Conservation (phyloP, 495 filamentous ascomycete genomes). For the Aspergillus bertholletiae region DNA sequence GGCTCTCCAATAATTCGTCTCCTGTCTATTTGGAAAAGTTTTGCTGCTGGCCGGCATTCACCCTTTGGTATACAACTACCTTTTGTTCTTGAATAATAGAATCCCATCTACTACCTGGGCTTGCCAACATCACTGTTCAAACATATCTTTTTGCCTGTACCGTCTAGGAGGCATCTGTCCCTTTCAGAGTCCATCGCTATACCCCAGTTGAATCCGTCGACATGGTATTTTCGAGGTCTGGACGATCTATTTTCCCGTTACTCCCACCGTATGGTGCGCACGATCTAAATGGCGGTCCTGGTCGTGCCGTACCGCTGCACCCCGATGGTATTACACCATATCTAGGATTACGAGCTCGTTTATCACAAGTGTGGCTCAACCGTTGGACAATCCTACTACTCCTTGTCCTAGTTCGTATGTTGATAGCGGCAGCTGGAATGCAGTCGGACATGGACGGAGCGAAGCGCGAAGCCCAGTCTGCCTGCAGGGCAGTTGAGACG, state of each 20-base stretch:
- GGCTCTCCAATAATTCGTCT: constrained; percentile 6
- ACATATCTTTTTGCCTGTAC: neutral
- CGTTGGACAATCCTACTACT: constrained; percentile 90
- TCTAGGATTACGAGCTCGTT: constrained; percentile 79
- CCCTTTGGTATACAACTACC: neutral
- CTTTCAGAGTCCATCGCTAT: neutral
- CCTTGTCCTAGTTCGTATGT: constrained; percentile 74
- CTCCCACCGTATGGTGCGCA: constrained; percentile 45
- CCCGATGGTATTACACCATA: constrained; percentile 92
- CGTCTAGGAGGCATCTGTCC: neutral
- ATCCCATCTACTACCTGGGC: neutral
- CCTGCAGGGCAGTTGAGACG: constrained; percentile 89
- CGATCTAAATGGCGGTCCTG: constrained; percentile 28
- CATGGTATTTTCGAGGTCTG: constrained; percentile 33
- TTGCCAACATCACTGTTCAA: neutral
- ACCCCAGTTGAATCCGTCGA: neutral
- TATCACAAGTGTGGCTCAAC: constrained; percentile 97
- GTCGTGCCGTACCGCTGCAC: constrained; percentile 29
- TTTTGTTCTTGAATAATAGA: neutral
- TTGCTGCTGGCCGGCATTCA: constrained; percentile 13
- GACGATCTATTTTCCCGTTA: constrained; percentile 36
- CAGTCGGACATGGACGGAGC: constrained; percentile 71
- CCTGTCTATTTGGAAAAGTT: constrained; percentile 2
- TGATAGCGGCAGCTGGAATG: constrained; percentile 68
- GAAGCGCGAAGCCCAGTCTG: constrained; percentile 74